Conservation (phyloP, 139 green algal species). For the Limnomonas spitsbergensis region DNA sequence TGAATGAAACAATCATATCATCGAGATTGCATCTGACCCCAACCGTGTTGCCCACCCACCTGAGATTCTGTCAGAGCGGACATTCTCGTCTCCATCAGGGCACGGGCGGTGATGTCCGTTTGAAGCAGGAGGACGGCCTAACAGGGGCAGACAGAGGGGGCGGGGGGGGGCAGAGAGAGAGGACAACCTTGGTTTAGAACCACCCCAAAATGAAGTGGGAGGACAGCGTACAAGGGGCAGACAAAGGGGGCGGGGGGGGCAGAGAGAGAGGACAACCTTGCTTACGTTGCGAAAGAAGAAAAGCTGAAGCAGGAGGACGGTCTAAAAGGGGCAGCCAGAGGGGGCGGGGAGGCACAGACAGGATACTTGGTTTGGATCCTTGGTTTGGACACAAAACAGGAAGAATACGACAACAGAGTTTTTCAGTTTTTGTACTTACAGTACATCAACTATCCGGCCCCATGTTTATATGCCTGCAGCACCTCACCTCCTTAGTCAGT, state of each 20-base stretch:
- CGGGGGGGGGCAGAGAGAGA: background rate
- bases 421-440: too few species aligned
- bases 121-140: constrained; percentile 13
- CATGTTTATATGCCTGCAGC: too few species aligned
- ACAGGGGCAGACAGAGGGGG: background rate
- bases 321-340: background rate
- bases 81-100: background rate
- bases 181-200: background rate
- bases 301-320: background rate
- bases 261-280: background rate
- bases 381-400: too few species aligned
- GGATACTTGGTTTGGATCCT: background rate
- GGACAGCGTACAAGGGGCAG: constrained; percentile 1
- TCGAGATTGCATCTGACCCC: too few species aligned
- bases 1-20: too few species aligned
- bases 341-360: background rate
- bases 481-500: too few species aligned
- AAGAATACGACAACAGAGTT: too few species aligned
- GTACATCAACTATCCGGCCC: too few species aligned
- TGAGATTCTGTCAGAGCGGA: constrained; percentile 3
- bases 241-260: background rate
- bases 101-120: constrained; percentile 9
- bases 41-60: too few species aligned
- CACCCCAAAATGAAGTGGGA: too few species aligned
- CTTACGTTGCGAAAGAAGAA: background rate